Evolutionary conservation across 257 asterid species (phyloP), one percentile per base, ranked within the genome.

Genomic region (Solanum rostratum): DNA sequence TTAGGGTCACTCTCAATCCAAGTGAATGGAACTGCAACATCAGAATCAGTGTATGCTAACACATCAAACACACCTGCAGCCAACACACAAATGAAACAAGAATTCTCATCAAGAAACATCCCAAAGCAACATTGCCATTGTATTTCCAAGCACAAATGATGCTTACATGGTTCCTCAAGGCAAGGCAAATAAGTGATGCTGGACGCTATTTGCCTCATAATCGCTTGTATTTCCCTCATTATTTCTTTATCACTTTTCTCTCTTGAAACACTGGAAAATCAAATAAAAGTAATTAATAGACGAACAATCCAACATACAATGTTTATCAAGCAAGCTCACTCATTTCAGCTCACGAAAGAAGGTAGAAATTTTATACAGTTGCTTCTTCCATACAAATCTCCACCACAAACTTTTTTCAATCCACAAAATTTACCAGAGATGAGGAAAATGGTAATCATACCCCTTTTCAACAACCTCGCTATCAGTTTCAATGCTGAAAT

Each of bases 1-100:
- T 92, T 96, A n/a, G 99, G 98, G 79, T 96, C 99, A 79, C 99
- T 96, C 94, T 96, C 99, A 14, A 93, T 86, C 99, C 99, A 96
- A 19, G 99, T 93, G 79, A 93, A 92, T 3, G 98, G 98, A 73
- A 92, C 97, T 6, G 91, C 87, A 82, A 93, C 94, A 87, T 96
- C 99, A 16, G 81, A 91, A 83, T 96, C 98, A 0, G 98, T 93
- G 89, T 96, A 96, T 2, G 97, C 98, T 84, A 96, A 88, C 59
- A 96, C 98, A 84, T 96, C 98, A 74, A 96, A 96, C 39, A 94
- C 87, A 83, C 98, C 99, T 96, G 85, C 37, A 86, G 10, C 1
- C 19, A 62, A 12, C 65, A 81, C 73, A 63, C 57, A 84, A 88
- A 57, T 49, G 45, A 68, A 43, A 62, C 63, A 53, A 19, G 53